Base-by-base conservation (phyloP, 441 rosid species). In the Manihot esculenta region DNA sequence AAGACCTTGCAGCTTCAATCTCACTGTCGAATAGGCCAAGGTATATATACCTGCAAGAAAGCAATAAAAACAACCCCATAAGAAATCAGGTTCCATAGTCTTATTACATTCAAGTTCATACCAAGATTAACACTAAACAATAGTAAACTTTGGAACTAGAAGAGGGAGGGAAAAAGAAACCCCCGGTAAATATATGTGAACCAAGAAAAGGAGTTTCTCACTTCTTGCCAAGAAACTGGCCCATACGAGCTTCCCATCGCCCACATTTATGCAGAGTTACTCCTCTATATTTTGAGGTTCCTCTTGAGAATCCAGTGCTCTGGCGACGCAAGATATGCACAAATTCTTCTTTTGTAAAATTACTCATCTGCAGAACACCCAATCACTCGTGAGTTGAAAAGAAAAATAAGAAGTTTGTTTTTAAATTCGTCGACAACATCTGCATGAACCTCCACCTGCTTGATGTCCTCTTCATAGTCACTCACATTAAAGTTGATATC, bases 231-330 rank as follows among this genome's bases (percentile, higher is more conserved):
- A 92, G 86, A 78, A 92, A 78, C 78, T 94, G 99, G 62, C 98
- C 97, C 97, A 94, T 85, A 3, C 97, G 88, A 75, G 96, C 88
- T 79, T 92, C 98, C 98, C 98, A 90, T 76, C 95, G 82, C 30
- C 97, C 97, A 61, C 97, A 90, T 82, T 92, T 94, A 79, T 92
- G 97, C 82, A 89, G 83, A 0, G 96, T 94, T 72, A 92, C 97
- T 8, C 97, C 97, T 73, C 94, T 85, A 70, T 82, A 90, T 68
- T 83, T 94, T 1, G 97, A 94, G 79, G 92, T 90, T 63, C 97
- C 99, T 74, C 97, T 85, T 1, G 93, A 86, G 69, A 87, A 86
- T 20, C 96, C 96, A 15, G 89, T 88, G 82, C 94, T 90, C 78
- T 89, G 97, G 76, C 97, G 88, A 17, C 96, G 88, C 26, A 90